Evolutionary conservation across 176 grass and related monocot species (phyloP).

Genomic region (Secale cereale): DNA sequence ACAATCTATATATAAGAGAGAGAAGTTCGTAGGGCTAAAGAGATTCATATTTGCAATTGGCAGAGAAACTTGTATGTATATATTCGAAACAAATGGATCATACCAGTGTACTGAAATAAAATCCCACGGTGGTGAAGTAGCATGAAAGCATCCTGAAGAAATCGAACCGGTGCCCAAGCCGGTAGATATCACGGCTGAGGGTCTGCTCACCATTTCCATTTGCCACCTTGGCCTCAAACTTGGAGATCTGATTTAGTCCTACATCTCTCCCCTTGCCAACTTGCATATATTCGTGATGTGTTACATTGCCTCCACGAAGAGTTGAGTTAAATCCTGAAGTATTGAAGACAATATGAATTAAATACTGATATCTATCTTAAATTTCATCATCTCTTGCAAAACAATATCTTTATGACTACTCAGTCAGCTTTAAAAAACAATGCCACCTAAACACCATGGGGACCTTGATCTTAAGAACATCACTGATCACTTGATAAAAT

Average conservation of each 20-base stretch:
- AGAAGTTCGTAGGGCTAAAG: not conserved
- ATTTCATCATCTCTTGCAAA: not conserved
- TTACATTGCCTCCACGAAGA: conserved; percentile 86
- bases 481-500: conserved; percentile 1
- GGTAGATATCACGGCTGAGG: conserved; percentile 85
- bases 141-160: conserved; percentile 98
- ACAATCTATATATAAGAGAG: not conserved
- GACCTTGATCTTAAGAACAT: not conserved
- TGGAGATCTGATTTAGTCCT: conserved; percentile 87
- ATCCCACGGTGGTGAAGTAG: conserved; percentile 89
- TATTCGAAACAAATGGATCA: conserved; percentile 12
- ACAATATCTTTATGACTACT: not conserved
- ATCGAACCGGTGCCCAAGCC: conserved; percentile 92
- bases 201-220: conserved; percentile 95
- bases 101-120: conserved; percentile 95
- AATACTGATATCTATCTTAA: not conserved
- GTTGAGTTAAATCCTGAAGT: conserved; percentile 80
- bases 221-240: conserved; percentile 93
- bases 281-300: conserved; percentile 93
- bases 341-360: conserved; percentile 3
- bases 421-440: not conserved
- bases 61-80: not conserved
- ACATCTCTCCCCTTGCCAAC: conserved; percentile 98
- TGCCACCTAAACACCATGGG: not conserved
- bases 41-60: not conserved